Conservation (phyloP, 805 yeast species). For the Ascoidea rubescens region DNA sequence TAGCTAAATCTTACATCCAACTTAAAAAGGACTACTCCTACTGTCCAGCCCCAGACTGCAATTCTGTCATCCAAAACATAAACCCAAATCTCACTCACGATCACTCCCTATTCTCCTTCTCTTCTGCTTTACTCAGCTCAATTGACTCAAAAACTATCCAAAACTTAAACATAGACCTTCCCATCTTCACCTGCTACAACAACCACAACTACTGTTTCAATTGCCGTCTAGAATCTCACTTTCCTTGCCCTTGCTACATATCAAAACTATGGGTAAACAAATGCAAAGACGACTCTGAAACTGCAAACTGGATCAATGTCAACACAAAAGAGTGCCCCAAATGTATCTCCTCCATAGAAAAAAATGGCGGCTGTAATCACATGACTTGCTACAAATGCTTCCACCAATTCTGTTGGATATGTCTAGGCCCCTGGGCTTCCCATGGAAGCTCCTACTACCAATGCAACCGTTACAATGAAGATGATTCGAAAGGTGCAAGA, state of each 20-base stretch:
- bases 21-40: constrained; percentile 39
- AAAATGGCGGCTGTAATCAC: constrained; percentile 95
- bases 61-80: constrained; percentile 30
- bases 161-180: constrained; percentile 23
- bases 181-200: constrained; percentile 54
- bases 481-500: constrained; percentile 23
- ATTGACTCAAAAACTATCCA: constrained; percentile 10
- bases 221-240: constrained; percentile 66
- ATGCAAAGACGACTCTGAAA: constrained; percentile 78
- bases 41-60: constrained; percentile 84
- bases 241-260: constrained; percentile 70
- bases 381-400: constrained; percentile 76
- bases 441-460: constrained; percentile 55
- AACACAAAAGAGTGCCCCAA: constrained; percentile 81
- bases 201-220: constrained; percentile 66
- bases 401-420: constrained; percentile 88
- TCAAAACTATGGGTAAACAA: constrained; percentile 62
- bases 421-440: constrained; percentile 58
- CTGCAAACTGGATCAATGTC: constrained; percentile 73
- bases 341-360: constrained; percentile 71
- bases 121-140: constrained; percentile 17
- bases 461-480: constrained; percentile 47
- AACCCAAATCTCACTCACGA: constrained; percentile 10
- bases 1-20: constrained; percentile 33
- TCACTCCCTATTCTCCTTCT: no score